Conservation (phyloP, 179 eudicot genomes). For the Vitellaria paradoxa region DNA sequence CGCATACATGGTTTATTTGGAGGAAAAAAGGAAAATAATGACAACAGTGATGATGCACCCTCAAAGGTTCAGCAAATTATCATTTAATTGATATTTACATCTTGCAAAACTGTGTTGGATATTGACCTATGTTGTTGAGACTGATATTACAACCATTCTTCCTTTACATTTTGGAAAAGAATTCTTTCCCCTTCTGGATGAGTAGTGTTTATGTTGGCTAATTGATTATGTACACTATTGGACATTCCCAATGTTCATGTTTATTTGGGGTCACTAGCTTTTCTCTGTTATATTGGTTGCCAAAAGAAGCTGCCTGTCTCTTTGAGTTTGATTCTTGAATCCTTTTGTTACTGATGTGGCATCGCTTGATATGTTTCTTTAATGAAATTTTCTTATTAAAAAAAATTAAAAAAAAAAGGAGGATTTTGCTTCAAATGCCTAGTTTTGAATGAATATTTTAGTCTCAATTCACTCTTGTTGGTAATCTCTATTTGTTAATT, state of each 20-base stretch:
- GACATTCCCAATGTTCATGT: neutral
- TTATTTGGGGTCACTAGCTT: neutral
- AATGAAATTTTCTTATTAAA: too few species aligned
- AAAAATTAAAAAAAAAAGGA: too few species aligned
- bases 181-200: neutral
- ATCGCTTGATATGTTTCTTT: too few species aligned
- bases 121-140: neutral
- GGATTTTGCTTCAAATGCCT: neutral
- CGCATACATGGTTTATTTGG: constrained; percentile 57
- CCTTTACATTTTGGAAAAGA: neutral
- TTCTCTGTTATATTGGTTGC: neutral
- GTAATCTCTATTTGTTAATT: neutral
- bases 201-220: neutral
- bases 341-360: too few species aligned
- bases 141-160: neutral
- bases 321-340: neutral
- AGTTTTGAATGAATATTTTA: neutral
- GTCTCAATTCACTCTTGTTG: neutral
- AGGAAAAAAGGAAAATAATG: constrained; percentile 60
- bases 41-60: constrained; percentile 48
- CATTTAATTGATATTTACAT: neutral
- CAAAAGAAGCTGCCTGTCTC: neutral
- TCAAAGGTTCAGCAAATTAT: constrained; percentile 47
- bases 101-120: neutral
- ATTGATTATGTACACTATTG: neutral